Base-by-base conservation (phyloP, 1,284 basidiomycete species). In the Leccinum griseonigrum region DNA sequence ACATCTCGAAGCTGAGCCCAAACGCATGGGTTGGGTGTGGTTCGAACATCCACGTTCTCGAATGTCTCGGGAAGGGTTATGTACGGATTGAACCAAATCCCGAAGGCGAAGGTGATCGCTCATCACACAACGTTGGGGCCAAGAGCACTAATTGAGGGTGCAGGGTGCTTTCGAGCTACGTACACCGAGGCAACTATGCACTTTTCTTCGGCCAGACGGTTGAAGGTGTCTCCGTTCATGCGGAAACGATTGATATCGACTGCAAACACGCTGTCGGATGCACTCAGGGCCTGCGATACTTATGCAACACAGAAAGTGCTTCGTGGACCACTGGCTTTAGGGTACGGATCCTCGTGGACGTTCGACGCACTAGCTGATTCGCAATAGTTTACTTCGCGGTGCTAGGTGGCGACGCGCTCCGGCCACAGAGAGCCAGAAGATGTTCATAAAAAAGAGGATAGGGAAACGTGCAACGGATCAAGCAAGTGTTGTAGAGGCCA, bases 21-120 rank as follows among this genome's bases (percentile, higher is more conserved):
- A 74, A 85, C 67, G 84, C 88, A 0, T 95, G 95, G 96, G 90
- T 97, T 4, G 85, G 87, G 9, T 95, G 92, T 67, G 94, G 95
- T 0, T 79, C 80, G 3, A 81, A 87, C 26, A 75, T 85, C 7
- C 94, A 91, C 72, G 83, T 97, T 9, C 79, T 98, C 1, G 91
- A 95, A 66, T 86, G 92, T 61, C 74, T 95, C 18, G 87, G 86
- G 4, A 83, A 82, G 62, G 94, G 95, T 0, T 85, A 85, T 69
- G 79, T 97, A 60, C 85, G 87, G 26, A 81, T 98, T 14, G 84
- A 90, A 63, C 82, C 78, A 11, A 66, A 69, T 48, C 51, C 77
- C 66, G 69, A 68, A 68, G 68, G 77, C 63, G 74, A 81, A 73
- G 72, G 78, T 72, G 43, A 52, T 60, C 28, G 32, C 26, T 36